Evolutionary conservation across 108 stramenopile species (phyloP), one percentile per base, ranked within the genome.

Genomic region (Conticribra weissflogii): DNA sequence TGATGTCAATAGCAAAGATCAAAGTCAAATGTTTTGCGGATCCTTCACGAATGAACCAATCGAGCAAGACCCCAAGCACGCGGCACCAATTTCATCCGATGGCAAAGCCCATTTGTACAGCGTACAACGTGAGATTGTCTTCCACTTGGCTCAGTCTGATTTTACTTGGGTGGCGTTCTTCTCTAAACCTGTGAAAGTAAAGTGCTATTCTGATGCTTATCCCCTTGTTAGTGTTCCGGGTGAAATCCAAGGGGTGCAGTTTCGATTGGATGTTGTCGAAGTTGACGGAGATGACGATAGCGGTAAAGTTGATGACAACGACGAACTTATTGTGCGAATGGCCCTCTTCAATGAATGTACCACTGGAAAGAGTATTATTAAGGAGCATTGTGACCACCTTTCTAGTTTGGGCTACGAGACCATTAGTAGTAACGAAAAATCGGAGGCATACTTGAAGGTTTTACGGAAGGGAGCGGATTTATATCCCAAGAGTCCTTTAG

Each of bases 151-250:
- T 18, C 74, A 81, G 33, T 86, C 83, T 21, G 95, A 96, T 69
- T 91, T 86, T 57, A 91, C 96, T 3, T 98, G 96, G 96, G 70
- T 96, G 2, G 86, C 93, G 18, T 98, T 97, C 74, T 79, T 94
- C 56, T 96, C 95, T 7, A 76, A 86, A 41, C 95, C 98, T 0
- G 89, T 83, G 19, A 72, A 74, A 23, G 74, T 98, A 1, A 41
- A 68, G 25, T 92, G 88, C 57, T 68, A 59, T 60, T 54, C 85
- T 54, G 68, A 72, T 63, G 65, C 71, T 2, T 19, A 66, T 28
- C 71, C 78, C 25, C 31, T 62, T 0, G 59, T 79, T 2, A 68
- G 66, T 52, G 60, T 67, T 14, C 60, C 78, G 0, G 71, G 66
- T 18, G 56, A 45, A 32, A 66, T 24, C 22, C 25, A 24, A 24